Percentiles rank a stretch among this genome's conserved stretches.
These are phyloP conservation scores for Viola odorata DNA, from an alignment of 345 rosid species.

Conservation along the genomic window DNA sequence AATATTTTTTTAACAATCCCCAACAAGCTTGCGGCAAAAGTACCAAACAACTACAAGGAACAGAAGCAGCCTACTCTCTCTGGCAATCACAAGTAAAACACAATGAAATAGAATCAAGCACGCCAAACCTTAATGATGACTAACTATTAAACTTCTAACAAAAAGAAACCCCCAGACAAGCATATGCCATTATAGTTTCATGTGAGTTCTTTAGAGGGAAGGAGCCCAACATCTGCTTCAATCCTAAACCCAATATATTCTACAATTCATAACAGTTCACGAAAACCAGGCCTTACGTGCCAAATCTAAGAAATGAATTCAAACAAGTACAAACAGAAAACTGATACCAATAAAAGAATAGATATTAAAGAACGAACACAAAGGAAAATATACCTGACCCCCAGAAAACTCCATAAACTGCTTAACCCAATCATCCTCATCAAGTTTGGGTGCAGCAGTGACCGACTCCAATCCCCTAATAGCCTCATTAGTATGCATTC, in stretches of 20 bases:
- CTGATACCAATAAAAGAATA: neutral
- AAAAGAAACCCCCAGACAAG: too few relatives aligned
- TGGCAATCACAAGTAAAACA: too few relatives aligned
- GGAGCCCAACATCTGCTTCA: neutral
- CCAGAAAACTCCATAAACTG: slow-evolving; percentile 91
- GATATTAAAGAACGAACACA: neutral
- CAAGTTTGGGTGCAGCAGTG: slow-evolving; percentile 31
- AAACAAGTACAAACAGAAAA: neutral
- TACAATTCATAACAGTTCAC: too few relatives aligned
- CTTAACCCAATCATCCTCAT: slow-evolving; percentile 93
- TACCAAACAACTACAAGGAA: too few relatives aligned
- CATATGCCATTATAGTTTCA: too few relatives aligned
- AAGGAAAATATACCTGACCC: slow-evolving; percentile 46
- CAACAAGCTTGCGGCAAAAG: neutral
- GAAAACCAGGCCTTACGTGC: too few relatives aligned
- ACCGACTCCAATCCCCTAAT: slow-evolving; percentile 78
- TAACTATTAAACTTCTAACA: neutral
- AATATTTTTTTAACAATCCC: too few relatives aligned
- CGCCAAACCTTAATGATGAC: neutral
- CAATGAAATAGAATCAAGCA: neutral
- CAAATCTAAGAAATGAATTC: neutral
- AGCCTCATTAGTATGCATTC: slow-evolving; percentile 82
- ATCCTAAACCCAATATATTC: too few relatives aligned
- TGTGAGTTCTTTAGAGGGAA: too few relatives aligned
- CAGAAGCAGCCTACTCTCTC: too few relatives aligned